Evolutionary conservation across 75 land plant genomes (phyloP).

Genomic region (Chamaecyparis obtusa): DNA sequence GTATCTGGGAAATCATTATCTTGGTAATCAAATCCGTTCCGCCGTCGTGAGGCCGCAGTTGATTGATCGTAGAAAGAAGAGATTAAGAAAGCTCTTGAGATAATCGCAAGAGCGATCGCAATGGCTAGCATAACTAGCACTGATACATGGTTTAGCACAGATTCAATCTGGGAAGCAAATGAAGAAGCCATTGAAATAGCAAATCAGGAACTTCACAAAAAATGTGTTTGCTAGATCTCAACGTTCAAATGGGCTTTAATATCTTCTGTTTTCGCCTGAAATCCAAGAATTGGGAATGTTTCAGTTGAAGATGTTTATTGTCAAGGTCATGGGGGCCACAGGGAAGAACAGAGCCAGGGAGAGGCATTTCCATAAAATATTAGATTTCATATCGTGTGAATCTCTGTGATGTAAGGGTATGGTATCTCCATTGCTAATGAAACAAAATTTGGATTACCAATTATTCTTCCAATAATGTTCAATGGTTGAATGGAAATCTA

Average conservation of each 20-base stretch:
- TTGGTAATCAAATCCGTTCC: background rate
- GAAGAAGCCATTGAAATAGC: background rate
- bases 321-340: background rate
- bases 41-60: too few relatives aligned
- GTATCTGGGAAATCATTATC: background rate
- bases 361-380: background rate
- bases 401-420: background rate
- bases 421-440: background rate
- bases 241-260: background rate
- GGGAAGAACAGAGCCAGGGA: background rate
- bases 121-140: background rate
- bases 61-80: background rate
- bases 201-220: too few relatives aligned
- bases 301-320: too few relatives aligned
- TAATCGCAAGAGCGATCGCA: background rate
- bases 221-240: background rate
- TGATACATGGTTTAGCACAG: background rate
- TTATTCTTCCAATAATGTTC: too few relatives aligned
- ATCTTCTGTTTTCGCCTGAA: background rate
- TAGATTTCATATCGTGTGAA: background rate
- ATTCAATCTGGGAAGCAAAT: background rate
- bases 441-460: too few relatives aligned
- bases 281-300: background rate
- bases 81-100: background rate
- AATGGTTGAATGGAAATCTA: too few relatives aligned